Base-by-base conservation (phyloP, 2,329 filamentous ascomycete genomes). In the Talaromyces islandicus region DNA sequence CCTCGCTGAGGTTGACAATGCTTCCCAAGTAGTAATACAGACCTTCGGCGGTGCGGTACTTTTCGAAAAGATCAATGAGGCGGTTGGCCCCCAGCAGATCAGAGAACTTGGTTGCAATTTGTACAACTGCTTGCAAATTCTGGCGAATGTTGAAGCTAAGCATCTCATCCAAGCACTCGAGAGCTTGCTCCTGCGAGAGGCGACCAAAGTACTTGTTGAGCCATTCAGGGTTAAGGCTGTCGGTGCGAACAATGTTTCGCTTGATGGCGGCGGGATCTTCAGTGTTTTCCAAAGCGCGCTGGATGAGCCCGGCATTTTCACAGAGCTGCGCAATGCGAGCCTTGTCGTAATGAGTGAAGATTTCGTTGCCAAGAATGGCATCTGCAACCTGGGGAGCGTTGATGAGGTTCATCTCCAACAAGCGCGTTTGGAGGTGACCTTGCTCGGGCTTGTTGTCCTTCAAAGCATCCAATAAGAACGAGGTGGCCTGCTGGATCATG, bases 21-120 rank as follows among this genome's bases (percentile, higher is more conserved):
- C 92, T 96, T 63, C 94, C 94, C 17, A 99, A 86, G 78, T 97
- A 99, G 81, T 96, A 97, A 84, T 94, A 99, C 4, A 99, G 86
- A 73, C 94, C 94, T 76, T 99, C 94, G 3, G 91, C 88, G 38
- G 94, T 97, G 76, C 94, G 92, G 80, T 97, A 96, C 81, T 96
- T 97, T 80, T 99, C 94, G 56, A 99, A 89, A 7, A 99, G 84
- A 66, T 96, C 91, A 64, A 99, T 96, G 66, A 99, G 83, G 58
- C 87, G 87, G 60, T 86, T 88, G n/a, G 94, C 81, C 9, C 92
- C 93, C 29, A 99, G 85, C 9, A 97, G 85, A 71, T 99, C 95
- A 0, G 93, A 97, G 79, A 96, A 99, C 77, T 99, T 99, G 67
- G 95, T 97, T 38, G 93, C 91, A 65, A 99, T 89, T 71, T 96